Evolutionary conservation across 495 filamentous ascomycete genomes (phyloP), one percentile per base, ranked within the genome.

Genomic region (Cenococcum geophilum): DNA sequence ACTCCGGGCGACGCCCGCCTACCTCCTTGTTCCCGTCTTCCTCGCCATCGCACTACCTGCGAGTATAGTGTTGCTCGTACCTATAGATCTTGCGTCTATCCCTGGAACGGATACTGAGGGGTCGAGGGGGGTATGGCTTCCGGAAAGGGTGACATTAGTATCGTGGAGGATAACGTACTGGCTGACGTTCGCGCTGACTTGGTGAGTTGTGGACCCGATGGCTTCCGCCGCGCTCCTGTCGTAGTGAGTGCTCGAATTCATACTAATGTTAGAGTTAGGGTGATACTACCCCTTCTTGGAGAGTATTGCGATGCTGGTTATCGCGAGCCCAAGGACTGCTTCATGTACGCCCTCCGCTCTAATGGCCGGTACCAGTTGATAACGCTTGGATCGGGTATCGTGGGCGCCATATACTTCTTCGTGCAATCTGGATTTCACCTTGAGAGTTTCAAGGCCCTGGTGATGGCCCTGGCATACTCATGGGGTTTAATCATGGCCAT

Each of bases 131-230:
- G 84, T 86, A 54, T 85, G 82, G 82, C 71, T 85, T 18, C 85
- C 89, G 8, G 79, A 86, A 59, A 76, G 81, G 32, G 78, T 88
- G 36, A 75, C 96, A 47, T 78, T 90, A 63, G 87, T 97, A 5
- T 85, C 83, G 64, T 98, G 93, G 93, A 80, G 92, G 58, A 89
- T 97, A 54, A 84, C 87, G 35, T 98, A 98, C 76, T 98, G 93
- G 93, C 77, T 98, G 48, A 97, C 92, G 23, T 98, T 98, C 70
- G 82, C 83, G 51, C 78, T 98, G 67, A 97, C 93, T 37, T 98
- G 93, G 92, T 52, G 21, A 52, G 49, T 52, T 92, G 6, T 32
- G 27, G 27, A 6, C 27, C 27, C 6, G 6, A 32, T 65, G 18
- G n/a, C 23, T 42, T 5, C 14, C 16, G 5, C 20, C 4, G 57